Percentiles rank a stretch among this genome's conserved stretches.
phyloP scores from a whole-genome alignment of 306 rosid species.

The Malus sylvestris region DNA sequence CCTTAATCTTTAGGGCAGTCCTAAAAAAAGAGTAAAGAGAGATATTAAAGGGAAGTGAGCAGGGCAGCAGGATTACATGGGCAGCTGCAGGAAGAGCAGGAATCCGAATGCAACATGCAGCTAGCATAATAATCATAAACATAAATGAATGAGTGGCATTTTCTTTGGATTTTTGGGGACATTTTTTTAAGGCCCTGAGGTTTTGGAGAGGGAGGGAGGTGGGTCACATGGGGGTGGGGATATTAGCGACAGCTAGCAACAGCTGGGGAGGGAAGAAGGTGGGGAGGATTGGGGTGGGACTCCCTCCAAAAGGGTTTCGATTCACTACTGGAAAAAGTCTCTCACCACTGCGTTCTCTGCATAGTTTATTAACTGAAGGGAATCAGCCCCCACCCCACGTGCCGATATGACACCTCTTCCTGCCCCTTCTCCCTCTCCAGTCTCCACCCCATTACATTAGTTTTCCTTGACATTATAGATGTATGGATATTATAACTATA shows the following conservation, averaged over 20 bases:
- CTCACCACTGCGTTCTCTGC: not conserved
- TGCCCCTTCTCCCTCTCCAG: constrained; percentile 9
- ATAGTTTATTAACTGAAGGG: constrained; percentile 22
- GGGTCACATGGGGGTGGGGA: constrained; percentile 76
- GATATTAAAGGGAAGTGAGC: not conserved
- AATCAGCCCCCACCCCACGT: constrained; percentile 94
- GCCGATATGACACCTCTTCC: constrained; percentile 79
- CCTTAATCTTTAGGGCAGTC: not conserved
- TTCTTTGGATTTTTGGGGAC: not conserved
- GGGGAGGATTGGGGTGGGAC: constrained; percentile 15
- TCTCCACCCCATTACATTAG: constrained; percentile 26
- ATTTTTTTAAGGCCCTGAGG: constrained; percentile 35
- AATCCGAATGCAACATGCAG: not conserved
- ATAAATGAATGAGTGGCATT: not conserved
- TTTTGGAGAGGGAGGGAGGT: constrained; percentile 36
- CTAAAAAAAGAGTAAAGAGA: not conserved
- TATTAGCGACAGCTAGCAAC: constrained; percentile 92
- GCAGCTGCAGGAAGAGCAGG: not conserved
- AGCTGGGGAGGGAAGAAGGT: constrained; percentile 45
- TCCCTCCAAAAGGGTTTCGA: constrained; percentile 27
- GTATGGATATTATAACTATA: not conserved
- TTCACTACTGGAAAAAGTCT: constrained; percentile 36
- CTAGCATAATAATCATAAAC: not conserved
- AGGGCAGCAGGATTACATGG: not conserved
- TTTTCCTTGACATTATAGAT: not conserved